These are phyloP conservation scores for Neurospora sp. DNA, from an alignment of 495 filamentous ascomycete species.

Conservation along the genomic window DNA sequence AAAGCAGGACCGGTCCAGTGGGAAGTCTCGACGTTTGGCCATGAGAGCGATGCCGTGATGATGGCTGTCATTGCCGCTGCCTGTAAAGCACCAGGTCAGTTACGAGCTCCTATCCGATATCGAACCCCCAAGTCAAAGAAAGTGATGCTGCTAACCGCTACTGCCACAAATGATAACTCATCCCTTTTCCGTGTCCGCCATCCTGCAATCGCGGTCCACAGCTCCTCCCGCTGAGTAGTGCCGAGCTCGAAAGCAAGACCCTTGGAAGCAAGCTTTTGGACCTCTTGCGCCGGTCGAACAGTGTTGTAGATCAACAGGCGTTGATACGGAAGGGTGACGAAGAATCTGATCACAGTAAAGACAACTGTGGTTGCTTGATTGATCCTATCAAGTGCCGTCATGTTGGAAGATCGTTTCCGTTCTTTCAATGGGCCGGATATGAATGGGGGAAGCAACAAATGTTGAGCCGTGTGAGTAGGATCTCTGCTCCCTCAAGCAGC, in stretches of 20 bases:
- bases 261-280: not conserved
- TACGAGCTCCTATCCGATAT: too few species aligned
- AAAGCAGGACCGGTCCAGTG: conserved; percentile 3
- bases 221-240: too few species aligned
- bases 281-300: not conserved
- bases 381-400: not conserved
- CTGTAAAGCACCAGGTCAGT: too few species aligned
- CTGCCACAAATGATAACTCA: too few species aligned
- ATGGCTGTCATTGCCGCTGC: not conserved
- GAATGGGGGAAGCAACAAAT: not conserved
- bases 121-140: too few species aligned
- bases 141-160: not conserved
- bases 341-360: not conserved
- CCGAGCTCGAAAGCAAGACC: too few species aligned
- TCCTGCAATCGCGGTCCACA: not conserved
- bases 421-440: not conserved
- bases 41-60: not conserved
- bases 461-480: not conserved
- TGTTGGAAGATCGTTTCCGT: not conserved
- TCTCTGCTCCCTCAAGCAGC: not conserved
- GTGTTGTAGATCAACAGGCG: conserved; percentile 4
- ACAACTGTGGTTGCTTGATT: not conserved
- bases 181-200: too few species aligned
- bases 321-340: conserved; percentile 2
- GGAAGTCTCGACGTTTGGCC: not conserved